phyloP scores from a whole-genome alignment of 768 basidiomycete genomes.

The Kwoniella sp. region DNA sequence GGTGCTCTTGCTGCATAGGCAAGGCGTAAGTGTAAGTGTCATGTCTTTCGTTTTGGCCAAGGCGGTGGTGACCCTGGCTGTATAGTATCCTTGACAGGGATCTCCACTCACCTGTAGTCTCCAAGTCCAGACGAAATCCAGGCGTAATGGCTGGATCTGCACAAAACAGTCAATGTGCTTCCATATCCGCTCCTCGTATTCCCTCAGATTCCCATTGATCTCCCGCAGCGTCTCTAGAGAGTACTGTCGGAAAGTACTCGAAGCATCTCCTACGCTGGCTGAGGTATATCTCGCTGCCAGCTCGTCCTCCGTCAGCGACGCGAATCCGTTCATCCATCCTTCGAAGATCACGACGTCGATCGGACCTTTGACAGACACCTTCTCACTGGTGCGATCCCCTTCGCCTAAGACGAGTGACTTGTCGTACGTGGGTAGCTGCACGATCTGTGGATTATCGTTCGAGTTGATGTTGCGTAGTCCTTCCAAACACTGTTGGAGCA shows the following conservation, averaged over 20 bases:
- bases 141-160: conserved; percentile 62
- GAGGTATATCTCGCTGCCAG: conserved; percentile 62
- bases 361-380: conserved; percentile 60
- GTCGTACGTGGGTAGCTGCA: conserved; percentile 74
- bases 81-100: too few species aligned
- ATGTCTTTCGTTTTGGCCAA: too few species aligned
- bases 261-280: conserved; percentile 44
- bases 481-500: conserved; percentile 64
- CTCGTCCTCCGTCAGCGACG: conserved; percentile 63
- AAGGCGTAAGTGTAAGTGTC: neutral
- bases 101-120: neutral
- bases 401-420: conserved; percentile 76
- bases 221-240: conserved; percentile 24
- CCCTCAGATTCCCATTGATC: conserved; percentile 66
- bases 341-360: conserved; percentile 83
- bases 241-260: conserved; percentile 60
- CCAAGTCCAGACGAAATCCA: conserved; percentile 76
- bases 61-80: too few species aligned
- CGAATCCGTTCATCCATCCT: conserved; percentile 91
- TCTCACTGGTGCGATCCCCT: conserved; percentile 71
- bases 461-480: conserved; percentile 60
- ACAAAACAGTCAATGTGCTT: conserved; percentile 71
- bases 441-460: neutral
- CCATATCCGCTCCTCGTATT: conserved; percentile 70
- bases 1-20: conserved; percentile 77